Evolutionary conservation across 2,329 filamentous ascomycete genomes (phyloP).

Genomic region (Ceratocystis eucalypticola): DNA sequence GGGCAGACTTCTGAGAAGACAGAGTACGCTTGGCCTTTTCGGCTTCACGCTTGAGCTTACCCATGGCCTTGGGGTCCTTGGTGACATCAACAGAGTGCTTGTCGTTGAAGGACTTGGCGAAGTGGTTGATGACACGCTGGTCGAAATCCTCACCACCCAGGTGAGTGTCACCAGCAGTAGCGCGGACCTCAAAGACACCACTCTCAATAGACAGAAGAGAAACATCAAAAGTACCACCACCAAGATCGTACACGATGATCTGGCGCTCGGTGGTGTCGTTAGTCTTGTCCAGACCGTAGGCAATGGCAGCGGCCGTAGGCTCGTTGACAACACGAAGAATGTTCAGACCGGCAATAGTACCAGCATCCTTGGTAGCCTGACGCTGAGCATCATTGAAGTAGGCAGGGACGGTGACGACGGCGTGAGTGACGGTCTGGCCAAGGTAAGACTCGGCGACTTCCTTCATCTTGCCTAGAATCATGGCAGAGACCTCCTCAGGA

Average conservation of each 20-base stretch:
- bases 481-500: slow-evolving; percentile 67
- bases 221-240: slow-evolving; percentile 90
- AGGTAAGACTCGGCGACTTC: slow-evolving; percentile 67
- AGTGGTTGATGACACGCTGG: slow-evolving; percentile 91
- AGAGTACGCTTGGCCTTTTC: slow-evolving; percentile 99
- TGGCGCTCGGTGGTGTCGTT: slow-evolving; percentile 59
- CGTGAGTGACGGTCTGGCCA: slow-evolving; percentile 71
- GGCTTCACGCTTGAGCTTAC: slow-evolving; percentile 97
- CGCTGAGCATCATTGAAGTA: slow-evolving; percentile 99
- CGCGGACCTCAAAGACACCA: slow-evolving; percentile 86
- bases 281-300: slow-evolving; percentile 83
- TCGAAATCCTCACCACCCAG: slow-evolving; percentile 98
- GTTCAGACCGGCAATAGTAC: slow-evolving; percentile 81
- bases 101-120: slow-evolving; percentile 96
- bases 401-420: slow-evolving; percentile 85
- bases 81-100: slow-evolving; percentile 84
- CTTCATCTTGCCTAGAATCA: slow-evolving; percentile 77
- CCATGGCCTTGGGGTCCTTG: slow-evolving; percentile 95
- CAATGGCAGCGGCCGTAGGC: slow-evolving; percentile 87
- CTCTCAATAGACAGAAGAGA: slow-evolving; percentile 83
- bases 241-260: slow-evolving; percentile 87
- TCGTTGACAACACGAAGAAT: slow-evolving; percentile 95
- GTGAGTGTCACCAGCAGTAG: slow-evolving; percentile 93
- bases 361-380: slow-evolving; percentile 92
- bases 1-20: slow-evolving; percentile 82